Evolutionary conservation across 2,329 filamentous ascomycete genomes (phyloP).

Genomic region (Seiridium unicorne): DNA sequence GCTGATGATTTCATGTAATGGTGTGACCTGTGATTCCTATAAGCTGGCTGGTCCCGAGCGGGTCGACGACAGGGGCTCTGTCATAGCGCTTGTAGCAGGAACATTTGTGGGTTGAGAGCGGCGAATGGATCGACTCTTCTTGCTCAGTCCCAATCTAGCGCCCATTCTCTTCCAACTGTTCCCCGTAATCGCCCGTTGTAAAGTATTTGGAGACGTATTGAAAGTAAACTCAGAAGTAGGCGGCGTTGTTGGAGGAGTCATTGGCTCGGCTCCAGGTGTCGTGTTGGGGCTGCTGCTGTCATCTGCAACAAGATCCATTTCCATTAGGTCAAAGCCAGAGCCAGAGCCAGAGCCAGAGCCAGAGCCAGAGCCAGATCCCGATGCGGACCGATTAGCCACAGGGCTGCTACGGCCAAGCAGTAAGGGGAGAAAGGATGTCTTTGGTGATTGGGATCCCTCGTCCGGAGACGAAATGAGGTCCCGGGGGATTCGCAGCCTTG

Average conservation of each 20-base stretch:
- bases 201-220: conserved; percentile 48
- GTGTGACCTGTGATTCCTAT: conserved; percentile 60
- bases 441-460: conserved; percentile 43
- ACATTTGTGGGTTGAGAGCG: conserved; percentile 43
- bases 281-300: conserved; percentile 64
- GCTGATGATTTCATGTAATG: conserved; percentile 40
- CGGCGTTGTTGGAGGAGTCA: conserved; percentile 74
- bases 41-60: conserved; percentile 37
- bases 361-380: conserved; percentile 31
- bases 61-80: conserved; percentile 35
- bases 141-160: conserved; percentile 57
- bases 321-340: conserved; percentile 40
- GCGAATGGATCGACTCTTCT: conserved; percentile 47
- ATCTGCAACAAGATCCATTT: conserved; percentile 57
- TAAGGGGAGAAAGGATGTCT: conserved; percentile 39
- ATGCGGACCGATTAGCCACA: conserved; percentile 38
- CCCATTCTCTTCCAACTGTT: conserved; percentile 66
- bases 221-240: conserved; percentile 59
- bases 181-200: conserved; percentile 53
- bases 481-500: conserved; percentile 36
- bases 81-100: conserved; percentile 37
- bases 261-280: conserved; percentile 55
- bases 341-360: conserved; percentile 29
- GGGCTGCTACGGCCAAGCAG: conserved; percentile 37
- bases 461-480: conserved; percentile 31